phyloP scores from a whole-genome alignment of 2,329 filamentous ascomycete species.

The Diaporthe vexans region DNA sequence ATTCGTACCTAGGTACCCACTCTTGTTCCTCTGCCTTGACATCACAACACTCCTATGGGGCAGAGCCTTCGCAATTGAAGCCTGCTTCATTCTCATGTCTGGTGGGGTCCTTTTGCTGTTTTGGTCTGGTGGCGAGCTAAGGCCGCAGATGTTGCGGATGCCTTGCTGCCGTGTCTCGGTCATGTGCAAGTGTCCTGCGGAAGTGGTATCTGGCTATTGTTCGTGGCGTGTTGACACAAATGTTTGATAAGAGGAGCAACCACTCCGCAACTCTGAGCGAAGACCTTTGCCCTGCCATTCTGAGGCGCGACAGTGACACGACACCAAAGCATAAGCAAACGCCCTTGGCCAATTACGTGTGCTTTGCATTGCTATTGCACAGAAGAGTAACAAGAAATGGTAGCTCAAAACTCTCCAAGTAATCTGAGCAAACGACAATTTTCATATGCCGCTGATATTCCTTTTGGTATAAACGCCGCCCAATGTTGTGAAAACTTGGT shows the following conservation, averaged over 20 bases:
- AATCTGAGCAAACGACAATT: neutral
- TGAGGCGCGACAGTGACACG: neutral
- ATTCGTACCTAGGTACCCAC: neutral
- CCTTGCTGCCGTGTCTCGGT: neutral
- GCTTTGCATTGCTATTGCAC: neutral
- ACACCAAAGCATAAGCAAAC: neutral
- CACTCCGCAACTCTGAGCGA: neutral
- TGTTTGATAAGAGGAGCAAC: neutral
- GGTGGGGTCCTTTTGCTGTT: neutral
- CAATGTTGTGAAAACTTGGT: constrained; percentile 5
- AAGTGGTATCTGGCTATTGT: neutral
- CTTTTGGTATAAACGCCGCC: constrained; percentile 29
- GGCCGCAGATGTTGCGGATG: neutral
- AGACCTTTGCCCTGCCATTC: neutral
- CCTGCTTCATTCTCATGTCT: neutral
- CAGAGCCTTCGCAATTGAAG: too few species aligned
- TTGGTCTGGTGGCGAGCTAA: too few species aligned
- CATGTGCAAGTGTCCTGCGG: neutral
- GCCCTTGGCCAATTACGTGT: neutral
- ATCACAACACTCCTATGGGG: neutral
- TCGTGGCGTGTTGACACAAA: neutral
- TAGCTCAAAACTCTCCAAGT: neutral
- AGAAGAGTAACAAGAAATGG: too few species aligned
- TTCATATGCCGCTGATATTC: neutral
- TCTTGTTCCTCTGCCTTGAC: neutral